phyloP scores from a whole-genome alignment of 495 filamentous ascomycete genomes.

The Cladorrhinum samala region DNA sequence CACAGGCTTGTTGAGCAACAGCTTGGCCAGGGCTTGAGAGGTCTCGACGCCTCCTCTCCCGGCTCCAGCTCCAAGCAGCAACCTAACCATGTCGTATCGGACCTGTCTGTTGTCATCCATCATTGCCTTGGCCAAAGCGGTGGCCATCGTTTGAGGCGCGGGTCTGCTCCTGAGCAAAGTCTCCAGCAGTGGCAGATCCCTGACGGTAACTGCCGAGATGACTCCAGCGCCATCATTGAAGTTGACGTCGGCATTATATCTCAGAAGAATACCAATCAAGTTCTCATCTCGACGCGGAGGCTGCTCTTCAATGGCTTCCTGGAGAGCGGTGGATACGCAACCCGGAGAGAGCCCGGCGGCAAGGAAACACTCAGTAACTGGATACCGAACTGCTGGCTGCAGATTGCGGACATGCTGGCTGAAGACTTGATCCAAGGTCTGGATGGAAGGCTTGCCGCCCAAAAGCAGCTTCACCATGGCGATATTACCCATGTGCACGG shows the following conservation, averaged over 20 bases:
- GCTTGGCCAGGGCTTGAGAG: slow-evolving; percentile 30
- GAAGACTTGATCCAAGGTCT: slow-evolving; percentile 37
- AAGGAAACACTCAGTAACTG: slow-evolving; percentile 36
- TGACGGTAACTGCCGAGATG: slow-evolving; percentile 33
- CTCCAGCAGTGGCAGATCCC: slow-evolving; percentile 31
- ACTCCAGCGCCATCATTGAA: slow-evolving; percentile 39
- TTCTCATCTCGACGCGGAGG: slow-evolving; percentile 35
- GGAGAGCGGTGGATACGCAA: slow-evolving; percentile 32
- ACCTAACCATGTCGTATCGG: slow-evolving; percentile 34
- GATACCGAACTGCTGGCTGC: slow-evolving; percentile 28
- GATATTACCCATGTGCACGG: slow-evolving; percentile 30
- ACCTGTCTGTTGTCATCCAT: slow-evolving; percentile 19
- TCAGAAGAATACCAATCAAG: slow-evolving; percentile 38
- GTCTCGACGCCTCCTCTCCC: slow-evolving; percentile 27
- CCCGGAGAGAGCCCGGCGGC: slow-evolving; percentile 30
- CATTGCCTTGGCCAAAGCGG: slow-evolving; percentile 35
- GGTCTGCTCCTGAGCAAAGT: slow-evolving; percentile 33
- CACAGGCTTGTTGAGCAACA: slow-evolving; percentile 26
- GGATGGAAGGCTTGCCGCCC: slow-evolving; percentile 28
- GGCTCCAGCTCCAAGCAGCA: slow-evolving; percentile 35
- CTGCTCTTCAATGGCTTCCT: slow-evolving; percentile 38
- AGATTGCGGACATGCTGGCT: slow-evolving; percentile 30
- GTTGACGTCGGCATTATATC: slow-evolving; percentile 39
- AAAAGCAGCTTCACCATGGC: slow-evolving; percentile 36
- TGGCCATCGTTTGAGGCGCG: slow-evolving; percentile 30